Evolutionary conservation across 768 basidiomycete species (phyloP), one percentile per base, ranked within the genome.

Genomic region (Rhodotorula babjevae): DNA sequence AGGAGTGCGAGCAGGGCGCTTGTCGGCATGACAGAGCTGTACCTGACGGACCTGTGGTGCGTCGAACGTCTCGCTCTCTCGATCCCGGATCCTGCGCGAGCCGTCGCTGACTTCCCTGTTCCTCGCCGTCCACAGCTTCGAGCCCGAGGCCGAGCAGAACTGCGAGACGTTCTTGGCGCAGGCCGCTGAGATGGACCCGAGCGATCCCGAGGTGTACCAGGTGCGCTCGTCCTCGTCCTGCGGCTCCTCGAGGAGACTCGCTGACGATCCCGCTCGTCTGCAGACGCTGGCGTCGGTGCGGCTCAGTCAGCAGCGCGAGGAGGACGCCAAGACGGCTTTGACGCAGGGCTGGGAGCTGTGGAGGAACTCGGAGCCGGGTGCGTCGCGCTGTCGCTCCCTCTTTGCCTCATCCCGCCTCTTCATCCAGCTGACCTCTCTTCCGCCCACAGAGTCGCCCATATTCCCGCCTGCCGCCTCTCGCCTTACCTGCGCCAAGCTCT

Each of bases 1-100:
- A 49, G 72, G 58, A 77, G 74, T 29, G 76, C 75, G 16, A 77
- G 76, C 27, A 10, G 74, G 8, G 77, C 77, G 21, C 65, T 79
- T 21, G 77, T 79, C 44, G 75, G 78, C 14, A 79, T 79, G 78
- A 79, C 78, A 19, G 78, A 79, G 71, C 73, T 79, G 23, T 79
- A 79, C 60, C 67, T 79, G 36, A 79, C 78, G 55, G 77, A 79
- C 60, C 67, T 79, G 3, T 78, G 78, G 78, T 79, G 55, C 63
- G 78, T 70, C 18, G 44, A 46, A 9, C 44, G 2, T 6, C 49
- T 25, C 27, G 6, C 50, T 6, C 50, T 27, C 23, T n/a, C n/a
- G n/a, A n/a, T n/a, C n/a, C n/a, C n/a, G n/a, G n/a, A n/a, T n/a
- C n/a, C n/a, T 53, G 15, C 15, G 23, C 9, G 9, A 9, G 33